phyloP scores from a whole-genome alignment of 179 eudicot genomes.

The Beta corolliflora region DNA sequence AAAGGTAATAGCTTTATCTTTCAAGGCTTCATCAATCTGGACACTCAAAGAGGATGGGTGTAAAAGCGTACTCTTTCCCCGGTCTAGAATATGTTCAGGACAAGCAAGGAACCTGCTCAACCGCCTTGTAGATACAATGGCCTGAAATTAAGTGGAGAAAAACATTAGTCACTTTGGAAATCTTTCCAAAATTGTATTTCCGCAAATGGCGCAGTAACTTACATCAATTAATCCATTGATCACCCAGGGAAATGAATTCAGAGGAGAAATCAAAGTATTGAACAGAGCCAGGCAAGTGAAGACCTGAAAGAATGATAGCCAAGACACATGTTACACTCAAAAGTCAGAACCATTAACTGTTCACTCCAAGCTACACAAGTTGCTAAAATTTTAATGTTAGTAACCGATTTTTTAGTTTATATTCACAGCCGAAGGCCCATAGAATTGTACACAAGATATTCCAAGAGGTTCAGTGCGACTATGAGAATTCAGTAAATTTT shows the following conservation, averaged over 20 bases:
- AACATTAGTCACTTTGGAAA: slow-evolving; percentile 9
- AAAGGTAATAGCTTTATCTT: slow-evolving; percentile 56
- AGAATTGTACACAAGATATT: not conserved
- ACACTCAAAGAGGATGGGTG: slow-evolving; percentile 38
- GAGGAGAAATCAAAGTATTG: slow-evolving; percentile 88
- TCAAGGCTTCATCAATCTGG: slow-evolving; percentile 33
- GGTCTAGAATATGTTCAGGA: slow-evolving; percentile 43
- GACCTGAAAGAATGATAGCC: slow-evolving; percentile 58
- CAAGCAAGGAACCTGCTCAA: slow-evolving; percentile 78
- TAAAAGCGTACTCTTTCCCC: slow-evolving; percentile 26
- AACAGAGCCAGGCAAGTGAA: slow-evolving; percentile 95
- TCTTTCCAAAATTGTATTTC: slow-evolving; percentile 4
- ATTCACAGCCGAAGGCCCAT: not conserved
- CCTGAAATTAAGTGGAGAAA: slow-evolving; percentile 43
- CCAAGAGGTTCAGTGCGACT: not conserved
- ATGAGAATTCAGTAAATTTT: not conserved
- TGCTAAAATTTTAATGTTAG: slow-evolving; percentile 6
- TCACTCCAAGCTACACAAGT: not conserved
- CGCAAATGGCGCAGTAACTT: slow-evolving; percentile 41
- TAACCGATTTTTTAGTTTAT: not conserved
- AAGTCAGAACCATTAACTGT: slow-evolving; percentile 5
- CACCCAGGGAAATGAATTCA: slow-evolving; percentile 99
- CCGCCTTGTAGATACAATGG: slow-evolving; percentile 75
- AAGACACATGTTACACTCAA: slow-evolving; percentile 1
- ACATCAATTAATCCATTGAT: slow-evolving; percentile 96